A percentile compares a stretch with the other conserved stretches of the same genome.
phyloP scores from a whole-genome alignment of 1,284 basidiomycete genomes.

The Cryptococcus sp. region DNA sequence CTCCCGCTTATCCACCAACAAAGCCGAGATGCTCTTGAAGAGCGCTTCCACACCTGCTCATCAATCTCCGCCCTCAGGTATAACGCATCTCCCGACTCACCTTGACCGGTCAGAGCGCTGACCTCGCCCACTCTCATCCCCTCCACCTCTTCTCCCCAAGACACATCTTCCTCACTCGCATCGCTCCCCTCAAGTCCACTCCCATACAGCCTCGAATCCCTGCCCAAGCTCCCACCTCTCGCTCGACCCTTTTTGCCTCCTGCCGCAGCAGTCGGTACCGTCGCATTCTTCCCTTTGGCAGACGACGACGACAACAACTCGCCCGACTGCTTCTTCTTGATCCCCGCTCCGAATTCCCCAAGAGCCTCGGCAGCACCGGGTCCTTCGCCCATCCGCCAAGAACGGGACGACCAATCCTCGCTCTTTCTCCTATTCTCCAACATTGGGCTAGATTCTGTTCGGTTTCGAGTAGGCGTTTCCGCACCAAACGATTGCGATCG shows the following conservation, averaged over 20 bases:
- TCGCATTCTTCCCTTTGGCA: neutral
- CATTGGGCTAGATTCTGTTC: conserved; percentile 10
- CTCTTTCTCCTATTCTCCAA: conserved; percentile 15
- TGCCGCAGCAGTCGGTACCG: neutral
- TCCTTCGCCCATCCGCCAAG: conserved; percentile 39
- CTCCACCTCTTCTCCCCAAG: conserved; percentile 41
- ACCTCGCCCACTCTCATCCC: conserved; percentile 41
- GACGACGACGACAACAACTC: conserved; percentile 10
- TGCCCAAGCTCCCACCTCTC: conserved; percentile 35
- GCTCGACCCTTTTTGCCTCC: conserved; percentile 9
- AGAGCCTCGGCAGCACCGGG: conserved; percentile 35
- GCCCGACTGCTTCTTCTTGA: conserved; percentile 26
- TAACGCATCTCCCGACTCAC: conserved; percentile 17
- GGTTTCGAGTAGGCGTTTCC: conserved; percentile 12
- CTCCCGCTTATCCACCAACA: conserved; percentile 41
- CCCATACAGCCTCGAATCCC: conserved; percentile 32
- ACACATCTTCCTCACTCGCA: conserved; percentile 16
- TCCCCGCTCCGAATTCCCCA: conserved; percentile 39
- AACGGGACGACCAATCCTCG: conserved; percentile 37
- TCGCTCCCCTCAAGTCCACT: conserved; percentile 2
- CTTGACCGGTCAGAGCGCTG: conserved; percentile 38
- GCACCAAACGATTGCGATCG: conserved; percentile 7
- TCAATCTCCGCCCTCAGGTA: neutral
- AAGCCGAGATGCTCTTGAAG: conserved; percentile 37
- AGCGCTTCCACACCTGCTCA: conserved; percentile 42